Conservation (phyloP, 148 eudicot genomes). For the Hydrangea macrophylla region DNA sequence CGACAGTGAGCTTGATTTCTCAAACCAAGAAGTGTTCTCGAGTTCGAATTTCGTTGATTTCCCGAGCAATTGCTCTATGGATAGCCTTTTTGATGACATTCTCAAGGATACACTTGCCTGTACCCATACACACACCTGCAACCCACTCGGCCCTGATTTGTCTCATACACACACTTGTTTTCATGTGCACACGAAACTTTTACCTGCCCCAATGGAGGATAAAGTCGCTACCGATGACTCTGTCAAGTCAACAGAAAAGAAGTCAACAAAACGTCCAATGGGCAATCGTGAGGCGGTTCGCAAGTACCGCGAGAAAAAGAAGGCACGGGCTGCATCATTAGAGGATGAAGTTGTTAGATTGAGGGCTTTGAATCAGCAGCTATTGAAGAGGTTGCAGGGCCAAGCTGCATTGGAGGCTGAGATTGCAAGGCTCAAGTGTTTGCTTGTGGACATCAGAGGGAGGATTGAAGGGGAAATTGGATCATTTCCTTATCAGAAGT, state of each 20-base stretch:
- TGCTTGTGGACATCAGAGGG: constrained; percentile 92
- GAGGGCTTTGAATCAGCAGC: constrained; percentile 77
- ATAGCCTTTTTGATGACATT: constrained; percentile 66
- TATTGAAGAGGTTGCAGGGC: constrained; percentile 75
- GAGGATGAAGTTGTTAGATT: constrained; percentile 87
- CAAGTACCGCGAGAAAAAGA: constrained; percentile 94
- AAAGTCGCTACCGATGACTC: constrained; percentile 68
- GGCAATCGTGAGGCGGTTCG: constrained; percentile 93
- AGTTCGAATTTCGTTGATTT: constrained; percentile 55
- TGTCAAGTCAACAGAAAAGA: constrained; percentile 63
- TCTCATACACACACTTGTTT: constrained; percentile 89
- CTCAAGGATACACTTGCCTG: constrained; percentile 78
- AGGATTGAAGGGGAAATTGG: constrained; percentile 95
- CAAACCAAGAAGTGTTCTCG: constrained; percentile 63
- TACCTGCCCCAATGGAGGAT: constrained; percentile 56
- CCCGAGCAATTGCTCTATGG: constrained; percentile 75
- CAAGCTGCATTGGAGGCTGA: constrained; percentile 81
- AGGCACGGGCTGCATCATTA: constrained; percentile 73
- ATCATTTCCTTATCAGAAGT: constrained; percentile 85
- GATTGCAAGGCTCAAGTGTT: constrained; percentile 79
- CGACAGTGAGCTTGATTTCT: constrained; percentile 77
- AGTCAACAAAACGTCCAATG: constrained; percentile 51
- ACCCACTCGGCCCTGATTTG: constrained; percentile 83
- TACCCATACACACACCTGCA: constrained; percentile 88
- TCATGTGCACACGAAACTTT: constrained; percentile 80